Percentiles rank a stretch among this genome's conserved stretches.
Conservation (phyloP, 176 grass and related monocot species). For the Raddia guianensis region DNA sequence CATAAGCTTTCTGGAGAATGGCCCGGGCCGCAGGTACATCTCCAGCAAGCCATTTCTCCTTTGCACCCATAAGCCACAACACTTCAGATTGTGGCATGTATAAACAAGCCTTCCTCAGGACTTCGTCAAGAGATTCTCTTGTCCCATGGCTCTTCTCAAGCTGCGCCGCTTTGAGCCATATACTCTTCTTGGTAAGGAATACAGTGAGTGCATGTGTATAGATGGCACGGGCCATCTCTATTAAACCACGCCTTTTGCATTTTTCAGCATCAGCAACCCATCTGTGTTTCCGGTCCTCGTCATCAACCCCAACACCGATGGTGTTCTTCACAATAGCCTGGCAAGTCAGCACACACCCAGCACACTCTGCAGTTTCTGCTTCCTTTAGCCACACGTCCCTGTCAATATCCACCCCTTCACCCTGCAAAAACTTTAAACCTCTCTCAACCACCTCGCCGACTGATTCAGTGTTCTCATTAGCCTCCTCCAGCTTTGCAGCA, state of each 20-base stretch:
- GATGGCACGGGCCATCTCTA: slow-evolving; percentile 66
- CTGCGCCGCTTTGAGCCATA: slow-evolving; percentile 93
- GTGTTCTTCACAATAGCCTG: slow-evolving; percentile 62
- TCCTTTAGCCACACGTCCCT: slow-evolving; percentile 95
- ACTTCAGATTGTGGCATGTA: slow-evolving; percentile 57
- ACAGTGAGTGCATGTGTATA: slow-evolving; percentile 83
- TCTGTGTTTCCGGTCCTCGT: slow-evolving; percentile 79
- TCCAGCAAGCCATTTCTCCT: slow-evolving; percentile 75
- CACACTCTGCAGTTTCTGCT: slow-evolving; percentile 81
- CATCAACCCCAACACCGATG: slow-evolving; percentile 61
- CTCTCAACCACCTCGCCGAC: slow-evolving; percentile 81
- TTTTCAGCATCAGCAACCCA: slow-evolving; percentile 98
- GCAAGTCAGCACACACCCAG: slow-evolving; percentile 89
- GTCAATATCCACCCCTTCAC: slow-evolving; percentile 75
- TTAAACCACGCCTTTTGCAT: slow-evolving; percentile 61
- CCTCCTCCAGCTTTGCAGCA: slow-evolving; percentile 52
- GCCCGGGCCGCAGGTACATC: slow-evolving; percentile 85
- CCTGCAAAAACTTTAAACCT: slow-evolving; percentile 80
- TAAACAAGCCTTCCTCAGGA: slow-evolving; percentile 80
- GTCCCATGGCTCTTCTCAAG: slow-evolving; percentile 96
- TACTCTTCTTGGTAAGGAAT: slow-evolving; percentile 76
- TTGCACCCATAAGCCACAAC: too few relatives aligned
- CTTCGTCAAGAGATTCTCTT: slow-evolving; percentile 79
- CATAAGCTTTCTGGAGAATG: slow-evolving; percentile 93
- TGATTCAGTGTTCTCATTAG: slow-evolving; percentile 72